Evolutionary conservation across 2,329 filamentous ascomycete species (phyloP).

Genomic region (Byssothecium circinans): DNA sequence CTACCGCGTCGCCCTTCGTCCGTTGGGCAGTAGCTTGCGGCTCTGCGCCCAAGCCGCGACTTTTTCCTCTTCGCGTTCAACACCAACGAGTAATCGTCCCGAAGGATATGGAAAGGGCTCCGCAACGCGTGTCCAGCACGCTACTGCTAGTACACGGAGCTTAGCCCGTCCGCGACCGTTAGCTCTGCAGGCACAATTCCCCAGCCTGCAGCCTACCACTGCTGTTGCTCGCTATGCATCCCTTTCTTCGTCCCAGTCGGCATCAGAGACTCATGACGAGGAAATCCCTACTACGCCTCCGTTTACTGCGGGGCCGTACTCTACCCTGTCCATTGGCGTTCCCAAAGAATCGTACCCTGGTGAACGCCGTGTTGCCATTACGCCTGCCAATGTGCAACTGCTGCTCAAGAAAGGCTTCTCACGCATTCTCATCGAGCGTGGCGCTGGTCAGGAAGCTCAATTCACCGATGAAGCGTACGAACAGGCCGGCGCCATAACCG

Average conservation of each 20-base stretch:
- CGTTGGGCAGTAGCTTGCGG: constrained; percentile 24
- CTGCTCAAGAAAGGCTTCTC: constrained; percentile 84
- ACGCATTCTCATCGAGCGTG: constrained; percentile 75
- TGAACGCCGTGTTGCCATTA: constrained; percentile 82
- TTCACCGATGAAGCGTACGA: constrained; percentile 78
- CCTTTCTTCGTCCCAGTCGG: constrained; percentile 18
- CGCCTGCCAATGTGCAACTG: constrained; percentile 78
- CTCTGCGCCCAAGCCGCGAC: constrained; percentile 21
- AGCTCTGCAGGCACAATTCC: constrained; percentile 35
- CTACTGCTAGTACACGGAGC: constrained; percentile 23
- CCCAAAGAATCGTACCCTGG: constrained; percentile 76
- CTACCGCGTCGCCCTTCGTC: constrained; percentile 30
- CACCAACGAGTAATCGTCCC: constrained; percentile 9
- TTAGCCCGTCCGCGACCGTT: constrained; percentile 30
- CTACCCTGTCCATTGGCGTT: constrained; percentile 73
- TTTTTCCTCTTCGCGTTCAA: constrained; percentile 24
- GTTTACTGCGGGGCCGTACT: constrained; percentile 60
- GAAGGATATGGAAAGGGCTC: background rate
- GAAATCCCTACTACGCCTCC: constrained; percentile 39
- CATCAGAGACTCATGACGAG: constrained; percentile 37
- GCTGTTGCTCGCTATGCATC: constrained; percentile 36
- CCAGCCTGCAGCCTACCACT: constrained; percentile 17
- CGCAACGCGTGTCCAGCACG: constrained; percentile 11
- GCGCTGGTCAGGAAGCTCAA: constrained; percentile 76
- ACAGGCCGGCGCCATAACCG: constrained; percentile 75